Conservation (phyloP, 257 asterid species). For the Penstemon eatonii region DNA sequence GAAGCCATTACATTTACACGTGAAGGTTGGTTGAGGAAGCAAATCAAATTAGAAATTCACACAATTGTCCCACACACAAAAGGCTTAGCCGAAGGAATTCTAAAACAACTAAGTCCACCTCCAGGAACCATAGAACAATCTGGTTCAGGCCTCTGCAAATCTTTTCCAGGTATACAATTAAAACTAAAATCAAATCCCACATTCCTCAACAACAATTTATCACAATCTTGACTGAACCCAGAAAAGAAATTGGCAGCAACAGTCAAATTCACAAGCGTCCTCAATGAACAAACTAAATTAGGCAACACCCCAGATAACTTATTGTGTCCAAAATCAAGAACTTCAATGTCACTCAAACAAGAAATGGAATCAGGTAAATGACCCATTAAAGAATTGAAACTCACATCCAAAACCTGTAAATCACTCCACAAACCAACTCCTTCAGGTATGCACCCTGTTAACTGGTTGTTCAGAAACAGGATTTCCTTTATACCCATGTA, state of each 20-base stretch:
- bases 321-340: constrained; percentile 72
- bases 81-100: constrained; percentile 65
- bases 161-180: constrained; percentile 76
- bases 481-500: constrained; percentile 75
- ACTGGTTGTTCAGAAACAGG: constrained; percentile 65
- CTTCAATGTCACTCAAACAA: constrained; percentile 66
- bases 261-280: constrained; percentile 60
- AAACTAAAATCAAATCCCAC: constrained; percentile 72
- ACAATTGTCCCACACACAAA: constrained; percentile 54
- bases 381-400: constrained; percentile 66
- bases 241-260: constrained; percentile 81
- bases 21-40: too few species aligned
- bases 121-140: constrained; percentile 70
- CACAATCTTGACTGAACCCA: constrained; percentile 70
- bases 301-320: constrained; percentile 72
- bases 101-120: constrained; percentile 66
- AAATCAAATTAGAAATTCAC: too few species aligned
- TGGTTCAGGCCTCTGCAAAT: constrained; percentile 71
- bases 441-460: constrained; percentile 88
- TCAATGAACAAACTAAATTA: constrained; percentile 65
- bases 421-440: constrained; percentile 83
- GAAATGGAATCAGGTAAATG: constrained; percentile 75
- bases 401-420: constrained; percentile 74
- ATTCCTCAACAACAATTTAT: constrained; percentile 39
- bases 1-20: too few species aligned